These are phyloP conservation scores for Ampelocalamus luodianensis DNA, from an alignment of 176 grass and related monocot genomes.

Conservation along the genomic window DNA sequence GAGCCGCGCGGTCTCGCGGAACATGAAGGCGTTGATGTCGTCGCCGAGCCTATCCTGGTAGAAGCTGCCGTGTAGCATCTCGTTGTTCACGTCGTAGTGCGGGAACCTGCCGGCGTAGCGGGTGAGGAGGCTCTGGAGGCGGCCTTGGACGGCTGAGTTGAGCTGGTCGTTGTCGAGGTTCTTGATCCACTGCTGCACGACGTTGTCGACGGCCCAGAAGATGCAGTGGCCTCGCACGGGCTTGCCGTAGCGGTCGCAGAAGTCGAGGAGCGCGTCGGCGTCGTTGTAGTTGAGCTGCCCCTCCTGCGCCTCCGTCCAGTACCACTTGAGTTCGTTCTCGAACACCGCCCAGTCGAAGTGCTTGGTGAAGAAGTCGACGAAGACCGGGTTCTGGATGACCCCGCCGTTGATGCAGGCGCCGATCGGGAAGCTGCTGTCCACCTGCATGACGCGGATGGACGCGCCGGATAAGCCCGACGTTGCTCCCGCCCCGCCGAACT, in stretches of 20 bases:
- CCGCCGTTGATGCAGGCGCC: slow-evolving; percentile 59
- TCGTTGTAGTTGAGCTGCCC: slow-evolving; percentile 70
- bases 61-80: slow-evolving; percentile 83
- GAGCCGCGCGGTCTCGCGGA: slow-evolving; percentile 49
- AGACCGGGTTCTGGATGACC: slow-evolving; percentile 60
- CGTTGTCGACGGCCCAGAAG: slow-evolving; percentile 69
- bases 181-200: slow-evolving; percentile 66
- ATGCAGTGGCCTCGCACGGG: slow-evolving; percentile 67
- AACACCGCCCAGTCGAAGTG: slow-evolving; percentile 83
- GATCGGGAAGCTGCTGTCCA: slow-evolving; percentile 77
- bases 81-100: slow-evolving; percentile 92
- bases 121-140: slow-evolving; percentile 64
- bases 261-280: slow-evolving; percentile 67
- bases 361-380: slow-evolving; percentile 68
- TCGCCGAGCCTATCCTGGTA: slow-evolving; percentile 61
- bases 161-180: slow-evolving; percentile 43
- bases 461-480: slow-evolving; percentile 32
- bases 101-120: slow-evolving; percentile 69
- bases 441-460: slow-evolving; percentile 56
- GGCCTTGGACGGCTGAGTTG: slow-evolving; percentile 44
- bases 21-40: slow-evolving; percentile 65
- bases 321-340: slow-evolving; percentile 92
- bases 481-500: slow-evolving; percentile 35
- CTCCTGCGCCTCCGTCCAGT: slow-evolving; percentile 69
- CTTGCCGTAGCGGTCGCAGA: slow-evolving; percentile 60